Conservation (phyloP, 2,329 filamentous ascomycete species). For the Talaromyces sp. region DNA sequence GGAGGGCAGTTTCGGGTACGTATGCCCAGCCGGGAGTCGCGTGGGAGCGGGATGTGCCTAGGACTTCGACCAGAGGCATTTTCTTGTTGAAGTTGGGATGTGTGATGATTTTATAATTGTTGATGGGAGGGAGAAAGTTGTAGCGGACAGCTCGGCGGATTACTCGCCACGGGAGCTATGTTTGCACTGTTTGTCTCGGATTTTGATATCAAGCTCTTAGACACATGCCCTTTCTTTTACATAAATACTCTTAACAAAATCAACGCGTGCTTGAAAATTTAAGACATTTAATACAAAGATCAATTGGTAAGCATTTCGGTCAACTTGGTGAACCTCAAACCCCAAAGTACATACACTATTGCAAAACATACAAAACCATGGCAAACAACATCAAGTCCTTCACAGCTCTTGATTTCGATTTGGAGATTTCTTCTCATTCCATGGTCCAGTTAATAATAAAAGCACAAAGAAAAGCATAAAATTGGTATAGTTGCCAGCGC, state of each 20-base stretch:
- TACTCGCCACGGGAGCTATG: neutral
- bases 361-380: neutral
- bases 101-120: neutral
- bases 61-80: constrained; percentile 75
- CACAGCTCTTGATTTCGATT: neutral
- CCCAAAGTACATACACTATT: neutral
- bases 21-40: constrained; percentile 88
- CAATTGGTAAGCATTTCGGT: neutral
- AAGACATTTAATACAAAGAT: neutral
- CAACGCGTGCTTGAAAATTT: neutral
- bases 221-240: neutral
- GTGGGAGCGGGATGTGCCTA: constrained; percentile 67
- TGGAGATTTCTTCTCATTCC: neutral
- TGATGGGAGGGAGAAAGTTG: neutral
- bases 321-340: neutral
- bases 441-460: neutral
- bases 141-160: neutral
- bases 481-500: constrained; percentile 1
- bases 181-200: neutral
- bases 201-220: neutral
- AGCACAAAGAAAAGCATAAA: neutral
- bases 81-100: neutral
- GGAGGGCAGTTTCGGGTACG: constrained; percentile 69
- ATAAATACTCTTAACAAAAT: too few species aligned
- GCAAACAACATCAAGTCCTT: neutral